phyloP scores from a whole-genome alignment of 2,329 filamentous ascomycete genomes.

The Tolypocladium endophyticum region DNA sequence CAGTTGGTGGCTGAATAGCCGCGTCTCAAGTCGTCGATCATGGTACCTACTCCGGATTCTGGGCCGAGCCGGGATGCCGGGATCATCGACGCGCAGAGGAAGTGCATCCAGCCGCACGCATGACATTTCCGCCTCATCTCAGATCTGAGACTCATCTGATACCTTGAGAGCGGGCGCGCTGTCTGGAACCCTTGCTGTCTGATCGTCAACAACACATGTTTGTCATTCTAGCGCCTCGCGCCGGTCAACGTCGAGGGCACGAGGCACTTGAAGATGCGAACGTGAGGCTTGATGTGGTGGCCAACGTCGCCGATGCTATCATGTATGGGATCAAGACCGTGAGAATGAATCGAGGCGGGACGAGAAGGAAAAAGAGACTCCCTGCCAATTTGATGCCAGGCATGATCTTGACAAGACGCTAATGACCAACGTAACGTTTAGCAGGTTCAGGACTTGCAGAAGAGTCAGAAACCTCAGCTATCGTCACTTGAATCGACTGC shows the following conservation, averaged over 20 bases:
- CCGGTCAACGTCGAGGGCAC: not conserved
- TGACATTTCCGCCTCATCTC: not conserved
- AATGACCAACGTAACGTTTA: conserved; percentile 4
- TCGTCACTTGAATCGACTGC: conserved; percentile 30
- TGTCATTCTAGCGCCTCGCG: not conserved
- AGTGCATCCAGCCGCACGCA: not conserved
- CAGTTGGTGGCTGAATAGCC: not conserved
- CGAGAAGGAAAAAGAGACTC: not conserved
- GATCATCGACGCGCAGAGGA: not conserved
- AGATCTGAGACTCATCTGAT: not conserved
- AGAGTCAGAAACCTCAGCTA: not conserved
- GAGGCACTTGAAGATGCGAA: not conserved
- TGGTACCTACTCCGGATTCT: not conserved
- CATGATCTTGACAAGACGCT: conserved; percentile 1
- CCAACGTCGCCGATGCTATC: not conserved
- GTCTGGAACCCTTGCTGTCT: not conserved
- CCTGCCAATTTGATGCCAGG: not conserved
- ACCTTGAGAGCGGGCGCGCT: not conserved
- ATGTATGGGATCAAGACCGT: not conserved
- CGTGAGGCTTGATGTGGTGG: not conserved
- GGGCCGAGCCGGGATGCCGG: not conserved
- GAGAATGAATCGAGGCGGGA: not conserved
- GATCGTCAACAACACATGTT: not conserved
- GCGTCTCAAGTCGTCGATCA: not conserved
- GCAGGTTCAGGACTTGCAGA: too few species aligned